Percentiles rank a stretch among this genome's conserved stretches.
phyloP scores from a whole-genome alignment of 2,329 filamentous ascomycete species.

The Sordariomycetes sp. region DNA sequence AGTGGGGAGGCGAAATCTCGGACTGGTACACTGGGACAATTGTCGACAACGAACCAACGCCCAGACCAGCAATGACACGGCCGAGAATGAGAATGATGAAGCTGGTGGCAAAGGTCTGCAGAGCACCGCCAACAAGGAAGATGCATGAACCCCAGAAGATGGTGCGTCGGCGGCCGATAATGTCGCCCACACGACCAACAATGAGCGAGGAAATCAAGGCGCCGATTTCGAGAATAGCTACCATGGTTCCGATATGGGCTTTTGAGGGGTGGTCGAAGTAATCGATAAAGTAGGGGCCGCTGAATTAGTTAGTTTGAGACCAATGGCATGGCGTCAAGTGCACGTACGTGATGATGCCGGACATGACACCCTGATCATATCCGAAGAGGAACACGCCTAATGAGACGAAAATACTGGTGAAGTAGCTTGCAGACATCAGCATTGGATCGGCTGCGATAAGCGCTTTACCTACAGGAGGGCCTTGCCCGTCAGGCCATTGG shows the following conservation, averaged over 20 bases:
- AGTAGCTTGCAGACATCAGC: constrained; percentile 64
- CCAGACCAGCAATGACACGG: constrained; percentile 74
- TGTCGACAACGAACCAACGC: constrained; percentile 81
- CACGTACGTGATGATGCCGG: constrained; percentile 56
- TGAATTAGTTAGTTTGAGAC: constrained; percentile 28
- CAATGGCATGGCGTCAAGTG: background rate
- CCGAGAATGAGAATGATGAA: constrained; percentile 88
- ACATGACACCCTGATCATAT: constrained; percentile 89
- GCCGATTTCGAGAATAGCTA: constrained; percentile 90
- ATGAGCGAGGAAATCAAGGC: constrained; percentile 82
- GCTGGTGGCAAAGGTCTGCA: constrained; percentile 72
- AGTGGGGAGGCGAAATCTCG: constrained; percentile 93
- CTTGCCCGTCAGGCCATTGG: constrained; percentile 92
- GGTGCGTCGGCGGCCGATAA: constrained; percentile 80
- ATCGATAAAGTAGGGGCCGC: constrained; percentile 77
- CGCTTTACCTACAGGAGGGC: constrained; percentile 79
- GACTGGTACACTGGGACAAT: constrained; percentile 93
- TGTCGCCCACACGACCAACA: constrained; percentile 82
- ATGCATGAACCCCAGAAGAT: constrained; percentile 91
- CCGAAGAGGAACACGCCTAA: constrained; percentile 83
- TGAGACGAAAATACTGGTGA: constrained; percentile 86
- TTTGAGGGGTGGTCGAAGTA: constrained; percentile 86
- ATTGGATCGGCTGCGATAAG: too few relatives aligned
- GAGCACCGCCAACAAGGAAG: constrained; percentile 74
- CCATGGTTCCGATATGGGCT: constrained; percentile 91